These are phyloP conservation scores for Acanthochlamys bracteata DNA, from an alignment of 106 monocot species.

Conservation along the genomic window DNA sequence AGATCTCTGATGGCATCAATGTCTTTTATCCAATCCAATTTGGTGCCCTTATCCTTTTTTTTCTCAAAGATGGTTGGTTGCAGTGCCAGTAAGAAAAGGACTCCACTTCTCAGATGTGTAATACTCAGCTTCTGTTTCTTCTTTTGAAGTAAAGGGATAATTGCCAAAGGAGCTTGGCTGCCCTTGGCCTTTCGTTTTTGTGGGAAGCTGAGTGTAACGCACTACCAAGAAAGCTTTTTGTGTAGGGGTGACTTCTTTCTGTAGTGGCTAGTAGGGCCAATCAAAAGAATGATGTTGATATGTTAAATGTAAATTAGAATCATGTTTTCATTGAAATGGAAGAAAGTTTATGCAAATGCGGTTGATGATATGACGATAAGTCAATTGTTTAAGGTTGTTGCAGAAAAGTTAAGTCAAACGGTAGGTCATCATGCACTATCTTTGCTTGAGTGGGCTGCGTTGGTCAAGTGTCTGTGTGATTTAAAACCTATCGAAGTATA, in stretches of 20 bases:
- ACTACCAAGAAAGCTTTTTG: conserved; percentile 38
- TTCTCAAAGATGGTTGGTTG: conserved; percentile 53
- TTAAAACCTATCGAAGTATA: too few species aligned
- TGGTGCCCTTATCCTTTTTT: conserved; percentile 10
- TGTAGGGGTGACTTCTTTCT: conserved; percentile 16
- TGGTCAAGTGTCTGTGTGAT: not conserved
- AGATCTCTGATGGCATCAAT: conserved; percentile 7
- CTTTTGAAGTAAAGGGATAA: conserved; percentile 8
- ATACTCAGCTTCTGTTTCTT: conserved; percentile 16
- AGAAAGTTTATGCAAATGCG: not conserved
- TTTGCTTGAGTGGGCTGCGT: conserved; percentile 21
- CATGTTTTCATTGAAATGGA: not conserved
- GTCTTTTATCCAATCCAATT: too few species aligned
- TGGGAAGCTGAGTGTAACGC: conserved; percentile 26
- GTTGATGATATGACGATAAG: conserved; percentile 23
- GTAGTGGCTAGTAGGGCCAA: conserved; percentile 48
- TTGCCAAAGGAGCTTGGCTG: conserved; percentile 19
- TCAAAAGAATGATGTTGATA: conserved; percentile 26
- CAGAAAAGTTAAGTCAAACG: conserved; percentile 23
- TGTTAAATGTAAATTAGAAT: not conserved
- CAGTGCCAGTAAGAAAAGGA: conserved; percentile 18
- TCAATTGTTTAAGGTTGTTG: conserved; percentile 9
- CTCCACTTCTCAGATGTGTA: conserved; percentile 17
- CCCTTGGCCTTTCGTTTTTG: conserved; percentile 17
- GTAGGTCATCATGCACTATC: conserved; percentile 12